Base-by-base conservation (phyloP, 1,284 basidiomycete genomes). In the Ustilago sp. region DNA sequence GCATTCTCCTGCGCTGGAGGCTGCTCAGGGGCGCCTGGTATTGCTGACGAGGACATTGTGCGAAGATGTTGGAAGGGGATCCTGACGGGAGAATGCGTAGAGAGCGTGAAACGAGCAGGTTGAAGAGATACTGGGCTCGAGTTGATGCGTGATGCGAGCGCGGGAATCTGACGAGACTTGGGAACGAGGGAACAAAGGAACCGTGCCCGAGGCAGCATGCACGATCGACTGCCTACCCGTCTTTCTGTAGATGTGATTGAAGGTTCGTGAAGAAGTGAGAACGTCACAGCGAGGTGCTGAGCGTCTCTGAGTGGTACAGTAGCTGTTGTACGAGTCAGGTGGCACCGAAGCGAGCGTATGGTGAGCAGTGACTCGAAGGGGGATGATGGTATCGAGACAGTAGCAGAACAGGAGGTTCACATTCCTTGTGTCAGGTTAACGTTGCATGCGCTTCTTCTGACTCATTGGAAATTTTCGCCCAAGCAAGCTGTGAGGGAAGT, bases 11-110 rank as follows among this genome's bases (percentile, higher is more conserved):
- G 70, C 8, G 17, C 43, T 45, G n/a, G 23, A 19, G 43, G n/a
- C 63, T 72, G 51, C 50, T 68, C 65, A 34, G 62, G 59, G 4
- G 58, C 59, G n/a, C 56, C 62, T 5, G 70, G 48, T 38, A 59
- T 32, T 60, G 70, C 55, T 48, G 62, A 45, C 19, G 71, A 74
- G 8, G 71, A 74, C 71, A 74, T 74, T 63, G 38, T 68, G 66
- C 70, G 54, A 51, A 19, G 12, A 17, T 32, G 32, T 34, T 36
- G 32, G 31, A n/a, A 38, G 38, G 35, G 48, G 32, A 54, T 7
- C n/a, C 19, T 19, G n/a, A 19, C 7, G n/a, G n/a, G 8, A 6
- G n/a, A 34, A 8, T 48, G 32, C 19, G 5, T 32, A 45, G 31
- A 47, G 23, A 57, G 34, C 53, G 53, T 31, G 52, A 5, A 19